Evolutionary conservation across 805 yeast genomes (phyloP).

Genomic region (Lipomyces mesembrius): DNA sequence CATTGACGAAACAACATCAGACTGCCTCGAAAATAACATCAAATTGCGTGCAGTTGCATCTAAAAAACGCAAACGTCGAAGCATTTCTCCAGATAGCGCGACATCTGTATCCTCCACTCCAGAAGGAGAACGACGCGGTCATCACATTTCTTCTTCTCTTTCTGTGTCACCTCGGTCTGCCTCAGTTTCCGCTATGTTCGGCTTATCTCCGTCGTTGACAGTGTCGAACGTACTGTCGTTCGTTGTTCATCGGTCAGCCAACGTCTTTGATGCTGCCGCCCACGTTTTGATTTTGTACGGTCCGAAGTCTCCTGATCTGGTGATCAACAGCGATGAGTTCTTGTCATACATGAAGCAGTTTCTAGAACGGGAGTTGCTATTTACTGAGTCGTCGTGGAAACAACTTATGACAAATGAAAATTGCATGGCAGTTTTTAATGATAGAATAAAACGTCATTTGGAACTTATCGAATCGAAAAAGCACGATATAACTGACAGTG

Average conservation of each 20-base stretch:
- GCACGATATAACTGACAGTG: conserved; percentile 3
- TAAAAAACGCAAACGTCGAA: conserved; percentile 4
- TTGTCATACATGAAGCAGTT: conserved; percentile 11
- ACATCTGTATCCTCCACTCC: conserved; percentile 3
- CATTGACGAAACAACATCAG: conserved; percentile 7
- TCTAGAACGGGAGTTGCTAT: conserved; percentile 13
- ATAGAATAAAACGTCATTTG: conserved; percentile 4
- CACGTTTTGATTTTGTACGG: conserved; percentile 26
- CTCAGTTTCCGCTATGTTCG: conserved; percentile 1
- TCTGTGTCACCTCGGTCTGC: conserved; percentile 4
- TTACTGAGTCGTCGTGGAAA: conserved; percentile 15
- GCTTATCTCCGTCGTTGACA: conserved; percentile 1
- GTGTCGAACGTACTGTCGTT: conserved; percentile 10
- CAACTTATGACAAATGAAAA: conserved; percentile 1
- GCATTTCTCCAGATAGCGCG: conserved; percentile 4
- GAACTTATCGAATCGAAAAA: conserved; percentile 1
- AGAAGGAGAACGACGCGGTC: background rate
- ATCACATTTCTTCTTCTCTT: background rate
- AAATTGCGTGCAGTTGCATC: conserved; percentile 8
- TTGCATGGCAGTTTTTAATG: conserved; percentile 2
- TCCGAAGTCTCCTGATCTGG: conserved; percentile 15
- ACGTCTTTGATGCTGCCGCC: conserved; percentile 19
- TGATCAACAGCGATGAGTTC: conserved; percentile 5
- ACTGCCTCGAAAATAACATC: conserved; percentile 3
- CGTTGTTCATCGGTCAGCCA: background rate